Percentiles rank a stretch among this genome's conserved stretches.
These are phyloP conservation scores for Spinellus fusiger DNA, from an alignment of 192 early-diverging fungal species.

Conservation along the genomic window DNA sequence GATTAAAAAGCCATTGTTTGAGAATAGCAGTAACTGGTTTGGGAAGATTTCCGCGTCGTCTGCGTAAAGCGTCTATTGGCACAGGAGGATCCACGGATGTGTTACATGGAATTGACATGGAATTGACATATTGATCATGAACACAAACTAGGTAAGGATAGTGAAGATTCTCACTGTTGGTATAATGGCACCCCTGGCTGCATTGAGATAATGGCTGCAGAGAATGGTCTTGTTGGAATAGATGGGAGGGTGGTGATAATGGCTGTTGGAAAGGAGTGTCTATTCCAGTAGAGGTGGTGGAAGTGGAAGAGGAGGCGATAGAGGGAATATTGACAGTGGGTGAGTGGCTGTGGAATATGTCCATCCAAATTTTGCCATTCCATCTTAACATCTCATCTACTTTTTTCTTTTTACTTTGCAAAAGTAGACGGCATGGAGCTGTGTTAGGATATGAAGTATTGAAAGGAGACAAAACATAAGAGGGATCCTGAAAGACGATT, in stretches of 20 bases:
- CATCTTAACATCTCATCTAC: slow-evolving; percentile 14
- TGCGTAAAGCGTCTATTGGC: neutral
- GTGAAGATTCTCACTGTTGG: neutral
- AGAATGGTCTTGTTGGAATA: neutral
- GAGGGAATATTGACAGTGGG: neutral
- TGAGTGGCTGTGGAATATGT: slow-evolving; percentile 12
- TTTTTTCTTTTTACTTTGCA: slow-evolving; percentile 19
- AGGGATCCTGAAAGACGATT: slow-evolving; percentile 28
- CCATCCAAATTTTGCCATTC: slow-evolving; percentile 14
- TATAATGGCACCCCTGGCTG: neutral
- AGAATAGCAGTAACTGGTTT: slow-evolving; percentile 52
- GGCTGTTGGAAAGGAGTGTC: neutral
- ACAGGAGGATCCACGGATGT: neutral
- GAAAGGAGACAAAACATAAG: neutral
- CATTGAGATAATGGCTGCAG: neutral
- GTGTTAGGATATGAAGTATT: neutral
- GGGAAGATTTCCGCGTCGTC: slow-evolving; percentile 53
- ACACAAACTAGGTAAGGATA: neutral
- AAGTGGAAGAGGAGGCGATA: neutral
- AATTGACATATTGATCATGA: neutral
- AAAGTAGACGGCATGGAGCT: neutral
- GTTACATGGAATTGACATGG: neutral
- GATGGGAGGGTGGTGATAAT: neutral
- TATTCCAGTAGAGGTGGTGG: slow-evolving; percentile 1
- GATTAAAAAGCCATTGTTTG: slow-evolving; percentile 53